Percentiles rank a stretch among this genome's conserved stretches.
Conservation (phyloP, 164 flowering plant species). For the Umbilicus rupestris region DNA sequence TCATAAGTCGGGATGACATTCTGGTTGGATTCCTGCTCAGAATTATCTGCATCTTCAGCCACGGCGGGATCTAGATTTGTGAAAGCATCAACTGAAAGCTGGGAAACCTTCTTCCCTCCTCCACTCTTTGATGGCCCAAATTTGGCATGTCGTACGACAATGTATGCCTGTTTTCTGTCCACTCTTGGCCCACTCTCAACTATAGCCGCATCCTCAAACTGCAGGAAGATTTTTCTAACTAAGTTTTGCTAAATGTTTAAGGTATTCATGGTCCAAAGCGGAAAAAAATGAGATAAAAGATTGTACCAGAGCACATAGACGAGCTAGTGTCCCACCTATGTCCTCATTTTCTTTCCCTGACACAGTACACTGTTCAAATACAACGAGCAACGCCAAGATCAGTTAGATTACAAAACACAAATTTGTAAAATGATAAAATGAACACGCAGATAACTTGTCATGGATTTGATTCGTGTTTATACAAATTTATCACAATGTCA, state of each 20-base stretch:
- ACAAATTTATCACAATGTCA: neutral
- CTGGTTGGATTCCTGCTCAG: neutral
- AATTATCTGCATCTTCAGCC: neutral
- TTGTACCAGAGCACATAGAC: constrained; percentile 3
- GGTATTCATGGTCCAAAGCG: neutral
- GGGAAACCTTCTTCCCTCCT: constrained; percentile 3
- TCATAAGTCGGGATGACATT: neutral
- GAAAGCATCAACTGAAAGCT: neutral
- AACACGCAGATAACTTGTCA: neutral
- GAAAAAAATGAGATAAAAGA: neutral
- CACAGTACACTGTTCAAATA: neutral
- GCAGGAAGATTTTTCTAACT: neutral
- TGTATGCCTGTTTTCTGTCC: constrained; percentile 1
- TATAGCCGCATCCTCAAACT: constrained; percentile 3
- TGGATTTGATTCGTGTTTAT: neutral
- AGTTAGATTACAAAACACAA: neutral
- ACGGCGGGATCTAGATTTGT: neutral
- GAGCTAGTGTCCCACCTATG: neutral
- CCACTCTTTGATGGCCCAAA: constrained; percentile 4
- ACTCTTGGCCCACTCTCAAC: constrained; percentile 6
- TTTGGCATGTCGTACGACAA: constrained; percentile 1
- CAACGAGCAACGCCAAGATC: neutral
- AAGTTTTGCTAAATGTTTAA: neutral
- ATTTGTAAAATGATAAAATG: neutral
- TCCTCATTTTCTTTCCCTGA: constrained; percentile 7